Evolutionary conservation across 2,329 filamentous ascomycete species (phyloP).

Genomic region (Neonectria neomacrospora): DNA sequence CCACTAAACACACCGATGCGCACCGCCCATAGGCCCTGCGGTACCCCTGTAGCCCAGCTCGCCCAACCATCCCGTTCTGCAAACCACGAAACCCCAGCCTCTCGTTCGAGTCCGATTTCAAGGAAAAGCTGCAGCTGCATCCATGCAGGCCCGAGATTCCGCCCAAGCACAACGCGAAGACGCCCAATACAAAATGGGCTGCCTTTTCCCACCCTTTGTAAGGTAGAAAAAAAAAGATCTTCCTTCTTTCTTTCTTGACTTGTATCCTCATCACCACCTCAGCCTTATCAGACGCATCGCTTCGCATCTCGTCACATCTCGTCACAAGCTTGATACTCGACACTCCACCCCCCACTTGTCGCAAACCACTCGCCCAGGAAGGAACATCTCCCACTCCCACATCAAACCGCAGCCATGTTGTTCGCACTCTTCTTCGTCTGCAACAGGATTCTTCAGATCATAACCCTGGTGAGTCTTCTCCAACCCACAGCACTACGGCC

Average conservation of each 20-base stretch:
- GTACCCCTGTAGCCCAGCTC: neutral
- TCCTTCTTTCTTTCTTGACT: conserved; percentile 1
- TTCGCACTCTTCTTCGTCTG: conserved; percentile 72
- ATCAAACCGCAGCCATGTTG: conserved; percentile 60
- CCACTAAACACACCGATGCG: neutral
- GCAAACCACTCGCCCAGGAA: neutral
- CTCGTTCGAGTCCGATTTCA: neutral
- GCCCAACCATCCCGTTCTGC: conserved; percentile 7
- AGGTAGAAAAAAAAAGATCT: conserved; percentile 6
- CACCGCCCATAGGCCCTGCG: conserved; percentile 4
- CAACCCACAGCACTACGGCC: neutral
- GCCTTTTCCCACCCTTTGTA: conserved; percentile 18
- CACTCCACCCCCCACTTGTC: neutral
- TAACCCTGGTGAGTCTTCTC: conserved; percentile 66
- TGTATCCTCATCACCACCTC: neutral
- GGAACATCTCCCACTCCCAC: neutral
- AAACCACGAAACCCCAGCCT: conserved; percentile 21
- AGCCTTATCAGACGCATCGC: neutral
- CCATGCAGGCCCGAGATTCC: neutral
- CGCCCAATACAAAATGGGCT: conserved; percentile 25
- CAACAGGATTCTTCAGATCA: conserved; percentile 70
- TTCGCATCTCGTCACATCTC: neutral
- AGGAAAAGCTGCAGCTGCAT: conserved; percentile 7
- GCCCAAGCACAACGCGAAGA: neutral
- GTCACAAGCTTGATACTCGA: neutral